Evolutionary conservation across 805 yeast genomes (phyloP).

Genomic region (Yarrowia deformans): DNA sequence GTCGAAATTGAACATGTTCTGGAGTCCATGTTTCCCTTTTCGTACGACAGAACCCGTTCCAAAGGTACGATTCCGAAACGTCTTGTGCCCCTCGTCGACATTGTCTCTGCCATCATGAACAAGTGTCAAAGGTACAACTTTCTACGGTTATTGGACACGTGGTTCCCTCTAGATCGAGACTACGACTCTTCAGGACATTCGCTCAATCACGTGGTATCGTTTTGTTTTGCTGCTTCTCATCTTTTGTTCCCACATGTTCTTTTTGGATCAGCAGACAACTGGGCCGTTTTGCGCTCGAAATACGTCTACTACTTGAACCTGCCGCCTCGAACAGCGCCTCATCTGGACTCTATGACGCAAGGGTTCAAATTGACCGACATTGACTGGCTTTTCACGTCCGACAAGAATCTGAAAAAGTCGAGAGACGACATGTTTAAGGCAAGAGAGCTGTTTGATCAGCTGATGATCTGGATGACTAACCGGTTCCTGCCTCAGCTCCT

Average conservation of each 20-base stretch:
- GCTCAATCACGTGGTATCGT: not conserved
- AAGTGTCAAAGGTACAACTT: not conserved
- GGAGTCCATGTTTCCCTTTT: not conserved
- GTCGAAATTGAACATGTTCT: not conserved
- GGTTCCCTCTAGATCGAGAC: not conserved
- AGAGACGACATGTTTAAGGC: slow-evolving; percentile 12
- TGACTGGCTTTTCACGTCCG: slow-evolving; percentile 8
- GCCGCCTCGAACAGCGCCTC: not conserved
- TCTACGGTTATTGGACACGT: not conserved
- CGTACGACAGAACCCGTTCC: not conserved
- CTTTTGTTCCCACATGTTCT: not conserved
- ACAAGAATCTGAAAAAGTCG: slow-evolving; percentile 2
- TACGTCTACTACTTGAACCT: slow-evolving; percentile 9
- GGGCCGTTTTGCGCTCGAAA: not conserved
- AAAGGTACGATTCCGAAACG: not conserved
- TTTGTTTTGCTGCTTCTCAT: not conserved
- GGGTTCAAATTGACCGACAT: slow-evolving; percentile 5
- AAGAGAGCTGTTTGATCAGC: not conserved
- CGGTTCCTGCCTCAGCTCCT: not conserved
- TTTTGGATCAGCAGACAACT: slow-evolving; percentile 7
- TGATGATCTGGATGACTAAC: slow-evolving; percentile 2
- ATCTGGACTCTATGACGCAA: not conserved
- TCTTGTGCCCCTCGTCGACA: not conserved
- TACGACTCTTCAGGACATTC: not conserved
- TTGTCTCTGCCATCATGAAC: not conserved